Conservation (phyloP, 176 grass and related monocot genomes). For the Ananas comosus region DNA sequence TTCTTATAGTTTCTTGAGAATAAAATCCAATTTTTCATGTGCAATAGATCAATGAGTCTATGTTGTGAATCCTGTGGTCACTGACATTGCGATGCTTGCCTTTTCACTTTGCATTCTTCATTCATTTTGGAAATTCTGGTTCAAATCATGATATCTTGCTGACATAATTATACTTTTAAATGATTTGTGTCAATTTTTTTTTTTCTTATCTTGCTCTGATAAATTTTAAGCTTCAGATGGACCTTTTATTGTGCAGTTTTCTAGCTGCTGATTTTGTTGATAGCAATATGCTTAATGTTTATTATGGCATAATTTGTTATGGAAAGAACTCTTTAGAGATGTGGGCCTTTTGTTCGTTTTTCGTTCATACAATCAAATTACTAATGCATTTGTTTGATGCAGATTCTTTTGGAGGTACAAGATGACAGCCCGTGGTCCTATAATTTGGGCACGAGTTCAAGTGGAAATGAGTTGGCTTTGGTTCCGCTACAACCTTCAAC, state of each 20-base stretch:
- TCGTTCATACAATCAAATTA: slow-evolving; percentile 6
- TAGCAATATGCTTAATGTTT: not conserved
- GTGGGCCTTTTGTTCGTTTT: slow-evolving; percentile 10
- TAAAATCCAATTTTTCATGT: not conserved
- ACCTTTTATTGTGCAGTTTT: not conserved
- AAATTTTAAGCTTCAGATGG: not conserved
- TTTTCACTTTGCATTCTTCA: not conserved
- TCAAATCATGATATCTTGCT: not conserved
- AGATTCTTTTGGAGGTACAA: slow-evolving; percentile 71
- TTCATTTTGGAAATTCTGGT: not conserved
- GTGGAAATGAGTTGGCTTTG: slow-evolving; percentile 79
- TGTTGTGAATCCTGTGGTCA: not conserved
- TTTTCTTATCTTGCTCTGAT: not conserved
- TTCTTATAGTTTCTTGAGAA: not conserved
- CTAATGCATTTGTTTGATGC: slow-evolving; percentile 19
- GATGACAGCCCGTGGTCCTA: slow-evolving; percentile 26
- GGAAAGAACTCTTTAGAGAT: not conserved
- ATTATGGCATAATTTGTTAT: not conserved
- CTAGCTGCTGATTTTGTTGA: not conserved
- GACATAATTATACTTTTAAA: not conserved
- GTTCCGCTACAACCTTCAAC: slow-evolving; percentile 69
- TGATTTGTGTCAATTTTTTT: not conserved
- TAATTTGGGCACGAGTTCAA: slow-evolving; percentile 32
- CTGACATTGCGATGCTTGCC: not conserved
- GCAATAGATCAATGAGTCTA: not conserved